These are phyloP conservation scores for Xylaria intraflava DNA, from an alignment of 495 filamentous ascomycete genomes.

Conservation along the genomic window DNA sequence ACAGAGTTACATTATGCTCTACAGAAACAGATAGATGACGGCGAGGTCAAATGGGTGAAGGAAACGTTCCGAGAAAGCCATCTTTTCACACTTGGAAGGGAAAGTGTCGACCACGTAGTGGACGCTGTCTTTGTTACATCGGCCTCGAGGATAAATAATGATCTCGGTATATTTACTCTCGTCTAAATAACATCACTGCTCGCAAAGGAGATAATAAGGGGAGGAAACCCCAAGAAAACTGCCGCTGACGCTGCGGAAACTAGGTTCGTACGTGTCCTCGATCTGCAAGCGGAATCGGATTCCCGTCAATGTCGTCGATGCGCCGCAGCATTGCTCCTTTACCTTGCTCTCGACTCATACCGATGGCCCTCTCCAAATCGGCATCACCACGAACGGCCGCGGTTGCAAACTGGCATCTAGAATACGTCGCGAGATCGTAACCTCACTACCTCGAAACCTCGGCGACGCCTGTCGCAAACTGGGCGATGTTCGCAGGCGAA, in stretches of 20 bases:
- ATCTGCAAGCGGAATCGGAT: conserved; percentile 75
- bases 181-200: background rate
- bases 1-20: conserved; percentile 65
- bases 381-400: conserved; percentile 90
- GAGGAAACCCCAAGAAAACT: background rate
- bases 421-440: conserved; percentile 81
- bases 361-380: conserved; percentile 89
- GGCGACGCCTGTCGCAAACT: conserved; percentile 73
- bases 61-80: conserved; percentile 68
- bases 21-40: conserved; percentile 62
- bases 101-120: conserved; percentile 71
- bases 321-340: conserved; percentile 83
- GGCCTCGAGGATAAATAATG: conserved; percentile 38
- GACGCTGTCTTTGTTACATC: conserved; percentile 89
- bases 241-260: background rate
- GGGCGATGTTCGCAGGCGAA: conserved; percentile 65
- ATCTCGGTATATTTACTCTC: conserved; percentile 1
- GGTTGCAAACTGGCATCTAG: conserved; percentile 91
- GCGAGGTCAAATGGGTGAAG: conserved; percentile 64
- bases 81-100: conserved; percentile 66
- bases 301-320: conserved; percentile 87
- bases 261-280: conserved; percentile 62
- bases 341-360: conserved; percentile 79
- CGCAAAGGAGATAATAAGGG: background rate
- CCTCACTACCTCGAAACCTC: conserved; percentile 70